These are phyloP conservation scores for Candida alai DNA, from an alignment of 805 yeast genomes.

Conservation along the genomic window DNA sequence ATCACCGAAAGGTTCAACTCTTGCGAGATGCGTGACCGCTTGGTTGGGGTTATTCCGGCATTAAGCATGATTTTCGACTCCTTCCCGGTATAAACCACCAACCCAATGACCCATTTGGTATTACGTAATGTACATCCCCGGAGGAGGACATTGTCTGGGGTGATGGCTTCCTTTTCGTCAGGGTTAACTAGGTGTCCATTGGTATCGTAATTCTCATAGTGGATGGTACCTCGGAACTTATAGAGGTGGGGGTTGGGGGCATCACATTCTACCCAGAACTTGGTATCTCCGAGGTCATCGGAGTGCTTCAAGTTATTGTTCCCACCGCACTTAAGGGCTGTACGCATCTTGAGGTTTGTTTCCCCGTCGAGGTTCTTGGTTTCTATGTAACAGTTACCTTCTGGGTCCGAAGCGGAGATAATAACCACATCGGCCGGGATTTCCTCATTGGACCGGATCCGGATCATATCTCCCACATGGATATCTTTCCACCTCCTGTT, in stretches of 20 bases:
- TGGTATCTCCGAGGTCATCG: conserved; percentile 52
- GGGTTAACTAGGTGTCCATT: conserved; percentile 26
- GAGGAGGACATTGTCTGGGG: conserved; percentile 59
- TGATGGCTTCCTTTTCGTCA: conserved; percentile 52
- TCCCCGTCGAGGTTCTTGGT: conserved; percentile 85
- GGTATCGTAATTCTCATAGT: conserved; percentile 42
- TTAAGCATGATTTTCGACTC: conserved; percentile 78
- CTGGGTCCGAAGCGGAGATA: conserved; percentile 62
- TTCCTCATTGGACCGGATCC: conserved; percentile 72
- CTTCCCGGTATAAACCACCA: conserved; percentile 71
- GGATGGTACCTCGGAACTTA: conserved; percentile 62
- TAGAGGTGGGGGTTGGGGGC: conserved; percentile 67
- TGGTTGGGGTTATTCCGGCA: conserved; percentile 74
- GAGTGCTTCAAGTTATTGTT: conserved; percentile 46
- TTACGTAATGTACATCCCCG: conserved; percentile 73
- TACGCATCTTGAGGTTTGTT: conserved; percentile 63
- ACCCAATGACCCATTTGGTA: conserved; percentile 72
- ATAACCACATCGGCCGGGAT: conserved; percentile 72
- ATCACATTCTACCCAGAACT: conserved; percentile 65
- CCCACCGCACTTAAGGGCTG: conserved; percentile 51
- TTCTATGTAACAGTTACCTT: conserved; percentile 71
- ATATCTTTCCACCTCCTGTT: conserved; percentile 66
- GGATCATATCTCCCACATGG: conserved; percentile 66
- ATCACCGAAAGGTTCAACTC: conserved; percentile 66
- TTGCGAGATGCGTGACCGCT: conserved; percentile 59